These are phyloP conservation scores for Schwanniomyces sp. DNA, from an alignment of 805 yeast species.

Conservation along the genomic window DNA sequence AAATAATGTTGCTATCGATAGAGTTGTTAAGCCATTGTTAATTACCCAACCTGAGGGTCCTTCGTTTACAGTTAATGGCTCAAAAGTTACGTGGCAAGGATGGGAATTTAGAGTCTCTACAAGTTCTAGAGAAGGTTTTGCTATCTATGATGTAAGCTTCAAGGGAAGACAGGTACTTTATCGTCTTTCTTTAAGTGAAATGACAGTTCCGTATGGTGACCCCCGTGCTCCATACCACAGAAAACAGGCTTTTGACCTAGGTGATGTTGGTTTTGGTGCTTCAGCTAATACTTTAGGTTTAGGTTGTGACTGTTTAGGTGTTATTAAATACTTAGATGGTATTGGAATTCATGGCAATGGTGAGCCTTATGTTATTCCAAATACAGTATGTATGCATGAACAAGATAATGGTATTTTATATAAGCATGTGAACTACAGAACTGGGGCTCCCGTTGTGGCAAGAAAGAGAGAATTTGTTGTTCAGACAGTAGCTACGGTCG, in stretches of 20 bases:
- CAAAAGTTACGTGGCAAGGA: slow-evolving; percentile 74
- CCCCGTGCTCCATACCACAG: slow-evolving; percentile 78
- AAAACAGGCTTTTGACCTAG: slow-evolving; percentile 84
- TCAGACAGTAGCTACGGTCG: slow-evolving; percentile 82
- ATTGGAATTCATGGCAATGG: slow-evolving; percentile 57
- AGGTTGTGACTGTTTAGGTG: slow-evolving; percentile 84
- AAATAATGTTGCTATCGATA: slow-evolving; percentile 47
- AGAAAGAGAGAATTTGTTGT: slow-evolving; percentile 78
- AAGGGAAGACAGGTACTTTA: slow-evolving; percentile 76
- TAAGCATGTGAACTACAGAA: slow-evolving; percentile 81
- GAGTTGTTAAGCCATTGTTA: slow-evolving; percentile 69
- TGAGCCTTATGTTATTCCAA: slow-evolving; percentile 60
- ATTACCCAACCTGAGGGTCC: slow-evolving; percentile 79
- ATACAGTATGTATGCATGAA: slow-evolving; percentile 78
- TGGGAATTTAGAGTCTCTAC: slow-evolving; percentile 77
- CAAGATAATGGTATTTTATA: slow-evolving; percentile 74
- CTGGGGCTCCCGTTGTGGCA: slow-evolving; percentile 64
- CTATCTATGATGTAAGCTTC: slow-evolving; percentile 67
- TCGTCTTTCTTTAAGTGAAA: slow-evolving; percentile 72
- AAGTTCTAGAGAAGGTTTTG: slow-evolving; percentile 78
- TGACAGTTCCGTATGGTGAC: slow-evolving; percentile 89
- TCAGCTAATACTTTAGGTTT: slow-evolving; percentile 65
- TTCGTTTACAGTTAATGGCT: slow-evolving; percentile 58
- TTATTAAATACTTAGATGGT: slow-evolving; percentile 71
- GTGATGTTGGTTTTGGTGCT: slow-evolving; percentile 82